Percentiles rank a stretch among this genome's conserved stretches.
These are phyloP conservation scores for Fusarium piperis DNA, from an alignment of 2,329 filamentous ascomycete genomes.

Conservation along the genomic window DNA sequence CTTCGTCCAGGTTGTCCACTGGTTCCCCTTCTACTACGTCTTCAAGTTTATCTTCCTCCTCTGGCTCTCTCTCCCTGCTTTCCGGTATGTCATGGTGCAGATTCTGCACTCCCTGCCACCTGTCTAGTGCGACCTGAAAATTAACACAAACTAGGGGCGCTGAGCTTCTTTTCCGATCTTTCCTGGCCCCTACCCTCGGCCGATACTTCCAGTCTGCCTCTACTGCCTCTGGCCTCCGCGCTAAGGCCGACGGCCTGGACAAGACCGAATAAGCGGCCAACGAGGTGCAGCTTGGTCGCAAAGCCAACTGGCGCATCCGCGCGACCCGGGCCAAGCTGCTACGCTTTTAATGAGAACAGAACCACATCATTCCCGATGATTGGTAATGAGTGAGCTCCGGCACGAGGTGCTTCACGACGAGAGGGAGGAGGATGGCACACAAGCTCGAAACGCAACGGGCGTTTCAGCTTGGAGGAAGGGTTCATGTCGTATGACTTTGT, in stretches of 20 bases:
- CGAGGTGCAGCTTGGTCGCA: slow-evolving; percentile 37
- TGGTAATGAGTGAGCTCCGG: slow-evolving; percentile 12
- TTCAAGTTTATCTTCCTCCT: slow-evolving; percentile 99
- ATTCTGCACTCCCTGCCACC: slow-evolving; percentile 11
- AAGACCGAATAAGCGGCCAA: slow-evolving; percentile 68
- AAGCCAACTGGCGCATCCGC: slow-evolving; percentile 39
- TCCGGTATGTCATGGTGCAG: slow-evolving; percentile 71
- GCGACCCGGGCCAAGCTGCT: slow-evolving; percentile 37
- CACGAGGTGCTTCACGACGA: slow-evolving; percentile 10
- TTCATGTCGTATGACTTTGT: slow-evolving; percentile 31
- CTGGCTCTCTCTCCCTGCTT: slow-evolving; percentile 96
- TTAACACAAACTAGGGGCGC: slow-evolving; percentile 73
- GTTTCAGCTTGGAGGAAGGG: slow-evolving; percentile 18
- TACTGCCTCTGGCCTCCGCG: slow-evolving; percentile 86
- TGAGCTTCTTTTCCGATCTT: slow-evolving; percentile 95
- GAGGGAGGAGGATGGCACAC: slow-evolving; percentile 25
- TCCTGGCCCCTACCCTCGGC: slow-evolving; percentile 89
- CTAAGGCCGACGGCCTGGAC: slow-evolving; percentile 83
- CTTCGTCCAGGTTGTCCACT: slow-evolving; percentile 86
- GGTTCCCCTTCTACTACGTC: slow-evolving; percentile 99
- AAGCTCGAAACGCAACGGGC: slow-evolving; percentile 19
- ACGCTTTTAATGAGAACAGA: slow-evolving; percentile 28
- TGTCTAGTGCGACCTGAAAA: slow-evolving; percentile 8
- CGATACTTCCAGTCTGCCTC: slow-evolving; percentile 86
- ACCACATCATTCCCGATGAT: slow-evolving; percentile 21